phyloP scores from a whole-genome alignment of 2,329 filamentous ascomycete species.

The Calonectria honghensis region DNA sequence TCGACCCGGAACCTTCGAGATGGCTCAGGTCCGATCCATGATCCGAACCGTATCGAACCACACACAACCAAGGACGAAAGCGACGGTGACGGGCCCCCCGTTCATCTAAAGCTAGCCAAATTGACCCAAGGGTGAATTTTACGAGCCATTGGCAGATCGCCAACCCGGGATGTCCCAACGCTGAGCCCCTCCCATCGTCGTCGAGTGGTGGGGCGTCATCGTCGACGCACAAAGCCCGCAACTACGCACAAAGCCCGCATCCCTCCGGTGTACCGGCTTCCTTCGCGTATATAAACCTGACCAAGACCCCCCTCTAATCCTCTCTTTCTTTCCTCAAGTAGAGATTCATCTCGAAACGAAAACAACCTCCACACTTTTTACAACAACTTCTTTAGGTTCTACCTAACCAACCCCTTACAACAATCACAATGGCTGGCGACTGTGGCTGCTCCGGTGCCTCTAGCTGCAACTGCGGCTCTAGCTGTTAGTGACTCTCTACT shows the following conservation, averaged over 20 bases:
- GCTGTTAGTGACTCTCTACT: constrained; percentile 54
- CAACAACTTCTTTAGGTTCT: constrained; percentile 33
- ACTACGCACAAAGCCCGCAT: constrained; percentile 40
- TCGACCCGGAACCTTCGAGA: constrained; percentile 33
- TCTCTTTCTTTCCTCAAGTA: constrained; percentile 39
- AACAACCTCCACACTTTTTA: constrained; percentile 26
- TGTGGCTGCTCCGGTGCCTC: constrained; percentile 61
- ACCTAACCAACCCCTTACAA: constrained; percentile 42
- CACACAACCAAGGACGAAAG: constrained; percentile 26
- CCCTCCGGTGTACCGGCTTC: constrained; percentile 27
- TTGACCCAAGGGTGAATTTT: constrained; percentile 46
- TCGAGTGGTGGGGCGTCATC: constrained; percentile 39
- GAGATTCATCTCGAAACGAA: constrained; percentile 44
- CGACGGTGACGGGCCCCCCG: constrained; percentile 5
- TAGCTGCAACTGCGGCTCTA: constrained; percentile 61
- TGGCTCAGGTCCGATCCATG: constrained; percentile 35
- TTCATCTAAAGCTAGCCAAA: constrained; percentile 46
- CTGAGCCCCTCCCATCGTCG: constrained; percentile 36
- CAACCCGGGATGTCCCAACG: constrained; percentile 41
- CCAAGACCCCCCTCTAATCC: constrained; percentile 22
- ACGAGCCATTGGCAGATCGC: constrained; percentile 39
- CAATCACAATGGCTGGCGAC: constrained; percentile 60
- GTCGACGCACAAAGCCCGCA: constrained; percentile 47
- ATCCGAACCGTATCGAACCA: constrained; percentile 48
- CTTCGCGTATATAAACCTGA: constrained; percentile 54